These are phyloP conservation scores for Podospora pseudoanserina DNA, from an alignment of 495 filamentous ascomycete genomes.

Conservation along the genomic window DNA sequence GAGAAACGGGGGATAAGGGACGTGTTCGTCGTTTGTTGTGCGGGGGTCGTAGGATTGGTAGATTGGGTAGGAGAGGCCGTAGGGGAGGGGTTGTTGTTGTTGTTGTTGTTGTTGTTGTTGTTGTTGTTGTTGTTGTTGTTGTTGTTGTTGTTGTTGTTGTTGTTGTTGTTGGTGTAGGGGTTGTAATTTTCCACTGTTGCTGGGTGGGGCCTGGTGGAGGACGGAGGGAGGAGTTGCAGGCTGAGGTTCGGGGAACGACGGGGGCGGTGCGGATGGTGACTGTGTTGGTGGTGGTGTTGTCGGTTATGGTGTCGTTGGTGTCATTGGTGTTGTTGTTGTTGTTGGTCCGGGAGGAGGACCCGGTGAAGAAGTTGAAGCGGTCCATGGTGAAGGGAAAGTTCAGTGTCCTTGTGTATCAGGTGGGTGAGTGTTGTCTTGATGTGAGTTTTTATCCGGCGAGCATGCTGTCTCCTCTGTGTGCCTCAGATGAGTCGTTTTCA, in stretches of 20 bases:
- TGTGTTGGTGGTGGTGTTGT: conserved; percentile 6
- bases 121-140: conserved; percentile 26
- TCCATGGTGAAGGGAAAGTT: conserved; percentile 28
- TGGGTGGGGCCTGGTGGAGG: conserved; percentile 20
- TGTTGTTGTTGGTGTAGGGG: conserved; percentile 19
- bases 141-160: conserved; percentile 25
- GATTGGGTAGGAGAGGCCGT: conserved; percentile 3
- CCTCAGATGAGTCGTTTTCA: not conserved
- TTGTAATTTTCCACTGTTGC: not conserved
- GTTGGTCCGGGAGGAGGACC: not conserved
- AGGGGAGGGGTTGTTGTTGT: conserved; percentile 25
- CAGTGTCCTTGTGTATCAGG: conserved; percentile 9
- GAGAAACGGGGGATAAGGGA: conserved; percentile 22
- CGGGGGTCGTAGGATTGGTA: conserved; percentile 15
- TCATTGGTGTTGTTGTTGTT: conserved; percentile 5
- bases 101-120: conserved; percentile 24
- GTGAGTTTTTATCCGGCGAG: not conserved
- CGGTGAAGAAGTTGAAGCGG: conserved; percentile 32
- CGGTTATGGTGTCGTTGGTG: not conserved
- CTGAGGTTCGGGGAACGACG: conserved; percentile 4
- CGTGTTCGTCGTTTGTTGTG: conserved; percentile 22
- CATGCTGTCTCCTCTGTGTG: not conserved
- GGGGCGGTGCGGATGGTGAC: not conserved
- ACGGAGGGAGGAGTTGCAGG: conserved; percentile 23
- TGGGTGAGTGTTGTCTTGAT: not conserved